Evolutionary conservation across 2,329 filamentous ascomycete genomes (phyloP), one percentile per base, ranked within the genome.

Genomic region (Colletotrichum brevisporum): DNA sequence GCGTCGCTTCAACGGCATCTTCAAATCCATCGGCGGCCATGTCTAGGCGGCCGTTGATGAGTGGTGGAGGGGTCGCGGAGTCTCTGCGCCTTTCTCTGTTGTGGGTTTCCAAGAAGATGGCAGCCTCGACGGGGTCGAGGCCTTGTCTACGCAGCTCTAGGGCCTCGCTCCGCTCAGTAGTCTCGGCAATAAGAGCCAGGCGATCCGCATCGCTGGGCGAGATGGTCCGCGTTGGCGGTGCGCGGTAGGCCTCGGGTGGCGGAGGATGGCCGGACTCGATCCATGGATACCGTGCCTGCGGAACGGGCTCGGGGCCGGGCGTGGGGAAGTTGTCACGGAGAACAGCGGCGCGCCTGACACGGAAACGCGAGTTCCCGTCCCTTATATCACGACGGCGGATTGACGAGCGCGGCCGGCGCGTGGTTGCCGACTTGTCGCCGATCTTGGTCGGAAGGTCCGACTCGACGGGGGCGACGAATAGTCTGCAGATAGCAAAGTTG

Each of bases 401-500:
- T n/a, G 78, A 74, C 12, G 83, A 80, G 56, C 82, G 82, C 52
- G 77, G 72, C 47, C 73, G 72, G 41, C 75, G 70, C 4, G 75
- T 69, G 48, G 74, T 71, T 27, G 71, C 41, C 12, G 74, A 68
- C 50, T 71, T 70, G 68, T 78, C 72, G 27, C 78, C 71, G 41
- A 78, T 61, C 71, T 83, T 83, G 54, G 76, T 72, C 15, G 77
- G 73, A 52, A 83, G 63, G 69, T 84, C 82, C 55, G 83, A 83
- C 72, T 84, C 81, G 71, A 83, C 79, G 41, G 82, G 83, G 45
- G 83, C 82, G 61, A 84, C 74, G 71, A 84, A 86, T 39, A 86
- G 76, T 71, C 84, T 86, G 70, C 27, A 50, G 15, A 27, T 48
- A 21, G n/a, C 12, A 45, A 31, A n/a, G 15, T 48, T 60, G 41